These are phyloP conservation scores for Conoideocrella luteorostrata DNA, from an alignment of 2,329 filamentous ascomycete genomes.

Conservation along the genomic window DNA sequence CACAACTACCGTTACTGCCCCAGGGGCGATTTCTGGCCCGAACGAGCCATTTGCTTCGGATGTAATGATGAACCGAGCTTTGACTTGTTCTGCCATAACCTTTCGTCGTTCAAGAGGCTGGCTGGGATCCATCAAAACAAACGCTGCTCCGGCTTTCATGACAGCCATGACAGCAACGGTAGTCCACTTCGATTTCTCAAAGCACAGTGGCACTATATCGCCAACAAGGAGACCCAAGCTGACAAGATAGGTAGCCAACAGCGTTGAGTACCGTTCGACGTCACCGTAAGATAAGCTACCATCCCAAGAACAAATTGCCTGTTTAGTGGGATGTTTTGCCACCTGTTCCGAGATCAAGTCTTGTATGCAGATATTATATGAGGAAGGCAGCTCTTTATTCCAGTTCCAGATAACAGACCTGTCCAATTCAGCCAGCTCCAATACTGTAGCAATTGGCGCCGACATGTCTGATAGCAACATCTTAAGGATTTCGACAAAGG, in stretches of 20 bases:
- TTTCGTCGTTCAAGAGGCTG: slow-evolving; percentile 2
- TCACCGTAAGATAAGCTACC: slow-evolving; percentile 1
- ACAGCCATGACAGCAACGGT: no score
- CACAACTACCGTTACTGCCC: background rate
- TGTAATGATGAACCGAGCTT: background rate
- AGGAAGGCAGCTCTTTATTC: background rate
- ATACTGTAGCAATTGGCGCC: background rate
- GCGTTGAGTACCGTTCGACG: background rate
- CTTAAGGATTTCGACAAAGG: background rate
- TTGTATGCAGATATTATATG: slow-evolving; percentile 1
- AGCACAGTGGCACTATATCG: no score
- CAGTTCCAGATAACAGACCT: slow-evolving; percentile 1
- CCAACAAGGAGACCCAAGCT: background rate
- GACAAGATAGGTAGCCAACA: slow-evolving; percentile 1
- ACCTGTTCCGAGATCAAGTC: slow-evolving; percentile 1
- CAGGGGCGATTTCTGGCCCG: background rate
- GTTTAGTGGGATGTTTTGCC: background rate
- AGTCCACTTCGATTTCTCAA: no score
- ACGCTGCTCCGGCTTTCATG: no score
- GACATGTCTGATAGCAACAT: background rate
- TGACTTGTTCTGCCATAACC: slow-evolving; percentile 1
- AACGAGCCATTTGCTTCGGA: background rate
- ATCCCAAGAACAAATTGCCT: slow-evolving; percentile 29
- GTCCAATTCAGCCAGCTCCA: slow-evolving; percentile 1
- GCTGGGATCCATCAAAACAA: slow-evolving; percentile 3